Conservation (phyloP, 2,329 filamentous ascomycete species). For the Dactylellina parvicollis region DNA sequence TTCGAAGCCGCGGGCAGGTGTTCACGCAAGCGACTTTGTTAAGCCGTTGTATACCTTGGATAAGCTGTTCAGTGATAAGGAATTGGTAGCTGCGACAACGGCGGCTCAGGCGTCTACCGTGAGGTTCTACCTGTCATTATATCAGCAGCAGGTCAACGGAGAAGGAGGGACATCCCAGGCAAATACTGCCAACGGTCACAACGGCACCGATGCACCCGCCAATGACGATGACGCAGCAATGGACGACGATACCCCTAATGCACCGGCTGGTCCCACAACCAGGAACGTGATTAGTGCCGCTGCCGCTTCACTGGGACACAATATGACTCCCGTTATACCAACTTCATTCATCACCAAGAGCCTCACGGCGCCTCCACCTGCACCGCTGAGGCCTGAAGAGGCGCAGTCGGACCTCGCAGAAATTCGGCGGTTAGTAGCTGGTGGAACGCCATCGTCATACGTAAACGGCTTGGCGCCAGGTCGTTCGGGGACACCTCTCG, state of each 20-base stretch:
- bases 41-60: conserved; percentile 52
- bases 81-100: conserved; percentile 34
- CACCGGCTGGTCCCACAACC: conserved; percentile 30
- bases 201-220: conserved; percentile 7
- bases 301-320: conserved; percentile 36
- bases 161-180: not conserved
- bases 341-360: conserved; percentile 48
- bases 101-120: conserved; percentile 41
- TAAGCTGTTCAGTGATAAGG: conserved; percentile 52
- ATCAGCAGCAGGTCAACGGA: conserved; percentile 4
- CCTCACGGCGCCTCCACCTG: conserved; percentile 43
- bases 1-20: conserved; percentile 29
- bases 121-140: conserved; percentile 34
- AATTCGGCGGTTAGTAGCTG: conserved; percentile 26
- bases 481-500: conserved; percentile 32
- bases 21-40: conserved; percentile 45
- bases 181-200: conserved; percentile 35
- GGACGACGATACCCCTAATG: conserved; percentile 27
- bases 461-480: conserved; percentile 14
- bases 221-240: conserved; percentile 28
- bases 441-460: conserved; percentile 19
- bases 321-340: conserved; percentile 47
- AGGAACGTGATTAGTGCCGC: conserved; percentile 42
- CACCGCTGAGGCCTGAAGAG: conserved; percentile 36
- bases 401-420: conserved; percentile 29